Base-by-base conservation (phyloP, 805 yeast species). In the Nakazawaea siamensis region DNA sequence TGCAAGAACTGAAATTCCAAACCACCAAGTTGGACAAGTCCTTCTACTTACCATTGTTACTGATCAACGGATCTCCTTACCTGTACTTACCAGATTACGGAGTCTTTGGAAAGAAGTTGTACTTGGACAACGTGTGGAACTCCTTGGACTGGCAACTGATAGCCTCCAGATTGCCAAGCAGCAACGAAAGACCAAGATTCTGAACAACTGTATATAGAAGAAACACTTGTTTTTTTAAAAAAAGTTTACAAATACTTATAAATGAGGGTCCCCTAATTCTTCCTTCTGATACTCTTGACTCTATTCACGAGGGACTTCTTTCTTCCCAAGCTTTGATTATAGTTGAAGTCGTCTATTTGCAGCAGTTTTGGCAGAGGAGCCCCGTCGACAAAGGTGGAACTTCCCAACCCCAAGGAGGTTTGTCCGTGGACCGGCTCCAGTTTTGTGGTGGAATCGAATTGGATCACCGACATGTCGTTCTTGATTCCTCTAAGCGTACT, bases 381-480 rank as follows among this genome's bases (percentile, higher is more conserved):
- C 24, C 98, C 98, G 55, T 92, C 96, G 41, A 90, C 54, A 53
- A 90, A 90, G 0, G 98, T 90, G 2, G 95, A 72, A 1, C 90
- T 73, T 3, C 98, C 98, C 28, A 92, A 67, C 1, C 98, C 98
- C 34, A 80, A 68, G 1, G 97, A 83, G 2, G 82, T 69, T 31
- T 74, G 73, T 14, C 98, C 98, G 54, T 90, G 95, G 14, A 90
- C 74, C 18, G 83, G 82, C 18, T 67, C 68, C 21, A 84, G 73
- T 49, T 76, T 80, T 13, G 59, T 61, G 38, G 72, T 74, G 5
- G 92, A 70, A 55, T 88, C 94, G 47, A 88, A 79, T 24, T 76
- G 74, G 13, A 71, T 66, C 16, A 81, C 68, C 15, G 68, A 60
- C 5, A 73, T 71, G 42, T 63, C 68, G 27, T 63, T 61, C 45